phyloP scores from a whole-genome alignment of 192 early-diverging fungal genomes.

The Coemansia interrupta region DNA sequence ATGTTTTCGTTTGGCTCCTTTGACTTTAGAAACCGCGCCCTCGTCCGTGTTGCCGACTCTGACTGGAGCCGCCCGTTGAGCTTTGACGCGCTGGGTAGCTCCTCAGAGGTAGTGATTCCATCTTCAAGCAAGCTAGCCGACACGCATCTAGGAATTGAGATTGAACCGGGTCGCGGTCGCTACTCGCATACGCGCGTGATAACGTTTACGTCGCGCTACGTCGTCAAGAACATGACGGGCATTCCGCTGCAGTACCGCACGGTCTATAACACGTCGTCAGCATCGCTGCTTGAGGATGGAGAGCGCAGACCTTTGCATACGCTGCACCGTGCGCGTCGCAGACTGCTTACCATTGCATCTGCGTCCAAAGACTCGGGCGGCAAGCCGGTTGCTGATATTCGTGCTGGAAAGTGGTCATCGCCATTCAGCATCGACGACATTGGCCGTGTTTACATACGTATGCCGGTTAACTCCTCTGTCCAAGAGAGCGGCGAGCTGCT shows the following conservation, averaged over 20 bases:
- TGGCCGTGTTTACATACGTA: constrained; percentile 77
- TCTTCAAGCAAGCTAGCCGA: constrained; percentile 51
- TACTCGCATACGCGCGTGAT: constrained; percentile 82
- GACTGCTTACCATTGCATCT: constrained; percentile 65
- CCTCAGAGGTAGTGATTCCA: constrained; percentile 72
- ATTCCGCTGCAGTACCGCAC: constrained; percentile 74
- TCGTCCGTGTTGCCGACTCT: constrained; percentile 68
- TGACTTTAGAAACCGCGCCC: constrained; percentile 78
- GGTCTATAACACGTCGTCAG: constrained; percentile 54
- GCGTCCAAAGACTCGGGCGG: constrained; percentile 44
- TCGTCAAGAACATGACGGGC: constrained; percentile 76
- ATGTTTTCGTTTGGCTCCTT: constrained; percentile 92
- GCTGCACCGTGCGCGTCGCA: constrained; percentile 60
- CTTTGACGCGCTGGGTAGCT: constrained; percentile 92
- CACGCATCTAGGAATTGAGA: constrained; percentile 75
- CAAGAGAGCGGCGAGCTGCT: constrained; percentile 41
- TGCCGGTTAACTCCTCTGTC: constrained; percentile 59
- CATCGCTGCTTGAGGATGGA: constrained; percentile 51
- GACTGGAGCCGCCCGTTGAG: constrained; percentile 87
- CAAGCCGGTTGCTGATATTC: neutral
- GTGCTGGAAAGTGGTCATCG: constrained; percentile 72
- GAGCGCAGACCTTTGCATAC: constrained; percentile 65
- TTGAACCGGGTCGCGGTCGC: constrained; percentile 87
- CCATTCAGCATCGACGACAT: constrained; percentile 86
- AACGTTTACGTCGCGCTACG: constrained; percentile 85